Evolutionary conservation across 2,329 filamentous ascomycete genomes (phyloP), one percentile per base, ranked within the genome.

Genomic region (Penicillium concentricum): DNA sequence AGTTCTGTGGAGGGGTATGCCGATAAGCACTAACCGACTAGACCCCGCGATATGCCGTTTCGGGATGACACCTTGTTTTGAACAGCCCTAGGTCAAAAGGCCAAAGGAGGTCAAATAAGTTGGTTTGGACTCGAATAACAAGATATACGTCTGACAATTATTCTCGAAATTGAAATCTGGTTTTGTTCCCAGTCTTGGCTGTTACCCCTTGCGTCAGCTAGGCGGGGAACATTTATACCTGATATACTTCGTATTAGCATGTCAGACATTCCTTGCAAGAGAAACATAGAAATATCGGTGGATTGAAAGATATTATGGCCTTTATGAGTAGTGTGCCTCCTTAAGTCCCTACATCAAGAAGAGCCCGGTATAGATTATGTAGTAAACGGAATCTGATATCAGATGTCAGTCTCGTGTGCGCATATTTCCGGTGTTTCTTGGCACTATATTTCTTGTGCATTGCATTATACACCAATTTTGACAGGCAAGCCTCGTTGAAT

Each of bases 1-100:
- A 26, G 16, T 28, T 28, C n/a, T 13, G 50, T 51, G 41, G 39
- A 51, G 48, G 45, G 47, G 38, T 30, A 28, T 37, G 51, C 16
- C 12, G 30, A 32, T 46, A 46, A 60, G 34, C 41, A 56, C 51
- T 50, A 46, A 46, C 44, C 44, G 30, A 34, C 18, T 34, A 10
- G n/a, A 38, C 46, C 56, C 51, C 56, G 50, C 37, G 50, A 43
- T 37, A 44, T 28, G 7, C 35, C 30, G 30, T 20, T n/a, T 30
- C 15, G 15, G 6, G 9, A 16, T 15, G 20, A 44, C 28, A 20
- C 28, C 26, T 44, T 32, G 13, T 16, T 32, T 41, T n/a, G 9
- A 16, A 50, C n/a, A n/a, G 5, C n/a, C n/a, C n/a, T n/a, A n/a
- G n/a, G n/a, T n/a, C n/a, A n/a, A n/a, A n/a, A 18, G 10, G 2